Evolutionary conservation across 768 basidiomycete genomes (phyloP), one percentile per base, ranked within the genome.

Genomic region (Neoboletus subvelutipes): DNA sequence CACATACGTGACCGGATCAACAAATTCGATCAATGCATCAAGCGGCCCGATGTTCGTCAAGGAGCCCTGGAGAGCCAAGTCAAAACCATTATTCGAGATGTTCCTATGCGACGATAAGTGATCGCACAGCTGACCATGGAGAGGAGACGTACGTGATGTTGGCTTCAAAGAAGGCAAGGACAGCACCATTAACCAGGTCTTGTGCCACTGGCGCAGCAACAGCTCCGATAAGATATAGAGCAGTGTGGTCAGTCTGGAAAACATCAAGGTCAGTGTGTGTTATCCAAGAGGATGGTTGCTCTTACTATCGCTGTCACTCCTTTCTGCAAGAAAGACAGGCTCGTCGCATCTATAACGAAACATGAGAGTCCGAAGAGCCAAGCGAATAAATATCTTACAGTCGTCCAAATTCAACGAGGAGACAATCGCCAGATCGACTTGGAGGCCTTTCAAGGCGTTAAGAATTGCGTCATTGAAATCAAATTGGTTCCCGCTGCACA

Each of bases 131-230:
- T 57, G 37, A 53, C 39, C 29, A 22, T 26, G 34, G 34, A 12
- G 24, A 36, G 2, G 9, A 22, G 24, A 51, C 76, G 4, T 65
- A 81, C 80, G 78, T 82, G 62, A 90, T 85, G 53, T 83, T 81
- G 3, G 83, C 88, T 45, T 76, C 73, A 31, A 65, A 76, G 67
- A 88, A 89, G 9, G 75, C 72, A 48, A 90, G 66, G 6, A 75
- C 59, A 1, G 87, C 77, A 20, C 75, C 76, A 46, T 84, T 79
- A 26, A 90, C 87, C 17, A 90, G 77, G 61, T 78, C 74, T 68
- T 88, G 88, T 3, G 84, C 80, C 29, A 86, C 73, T 15, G 87
- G 85, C 18, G 79, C 83, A 41, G 86, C 84, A 31, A 89, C 85
- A 4, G 82, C 85, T n/a, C 86, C 85, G 40, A 89, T 84, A 49